Evolutionary conservation across 2,329 filamentous ascomycete species (phyloP).

Genomic region (Eutypa lata): DNA sequence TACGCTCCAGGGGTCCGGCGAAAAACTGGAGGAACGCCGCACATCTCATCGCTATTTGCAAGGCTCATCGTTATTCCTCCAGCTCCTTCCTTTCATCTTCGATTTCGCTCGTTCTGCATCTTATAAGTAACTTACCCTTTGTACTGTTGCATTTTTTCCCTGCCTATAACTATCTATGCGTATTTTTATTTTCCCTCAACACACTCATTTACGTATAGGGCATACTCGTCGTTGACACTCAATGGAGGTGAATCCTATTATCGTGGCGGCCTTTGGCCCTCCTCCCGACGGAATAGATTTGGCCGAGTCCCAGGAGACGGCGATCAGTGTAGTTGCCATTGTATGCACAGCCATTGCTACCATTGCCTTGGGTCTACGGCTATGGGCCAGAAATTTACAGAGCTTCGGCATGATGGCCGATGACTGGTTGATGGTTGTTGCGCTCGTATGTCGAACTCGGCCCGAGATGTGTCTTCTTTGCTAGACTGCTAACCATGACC

Average conservation of each 20-base stretch:
- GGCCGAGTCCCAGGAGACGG: slow-evolving; percentile 9
- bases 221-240: neutral
- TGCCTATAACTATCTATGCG: neutral
- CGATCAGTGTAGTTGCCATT: slow-evolving; percentile 17
- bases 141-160: neutral
- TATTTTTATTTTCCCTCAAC: neutral
- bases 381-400: slow-evolving; percentile 18
- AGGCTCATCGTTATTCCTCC: neutral
- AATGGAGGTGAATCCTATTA: slow-evolving; percentile 17
- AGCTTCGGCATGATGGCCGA: slow-evolving; percentile 20
- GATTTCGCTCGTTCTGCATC: neutral
- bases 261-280: slow-evolving; percentile 10
- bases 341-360: slow-evolving; percentile 16
- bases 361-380: slow-evolving; percentile 13
- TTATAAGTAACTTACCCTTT: neutral
- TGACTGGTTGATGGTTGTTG: slow-evolving; percentile 20
- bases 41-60: neutral
- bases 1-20: neutral
- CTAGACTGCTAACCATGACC: neutral
- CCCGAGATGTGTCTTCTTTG: neutral
- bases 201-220: neutral
- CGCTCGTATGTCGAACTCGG: slow-evolving; percentile 15
- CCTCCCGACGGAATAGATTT: slow-evolving; percentile 16
- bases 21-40: neutral
- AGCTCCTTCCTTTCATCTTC: neutral